phyloP scores from a whole-genome alignment of 2,329 filamentous ascomycete genomes.

The Sphaerostilbella broomeana region DNA sequence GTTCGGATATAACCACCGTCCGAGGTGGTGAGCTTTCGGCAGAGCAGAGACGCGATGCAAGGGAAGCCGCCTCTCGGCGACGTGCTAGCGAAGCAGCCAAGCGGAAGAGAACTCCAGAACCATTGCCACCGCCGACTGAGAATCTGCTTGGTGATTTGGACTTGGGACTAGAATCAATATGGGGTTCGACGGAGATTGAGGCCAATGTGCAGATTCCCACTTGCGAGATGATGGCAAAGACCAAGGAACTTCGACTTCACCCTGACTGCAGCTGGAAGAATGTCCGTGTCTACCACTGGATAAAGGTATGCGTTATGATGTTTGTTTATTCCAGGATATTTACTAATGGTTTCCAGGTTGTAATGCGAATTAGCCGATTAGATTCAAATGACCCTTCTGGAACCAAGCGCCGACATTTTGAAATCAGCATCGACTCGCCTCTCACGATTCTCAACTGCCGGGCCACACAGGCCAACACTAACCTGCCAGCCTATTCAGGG shows the following conservation, averaged over 20 bases:
- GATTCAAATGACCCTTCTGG: conserved; percentile 68
- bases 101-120: conserved; percentile 30
- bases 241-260: conserved; percentile 60
- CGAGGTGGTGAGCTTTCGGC: conserved; percentile 70
- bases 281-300: conserved; percentile 92
- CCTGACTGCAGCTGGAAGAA: conserved; percentile 93
- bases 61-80: conserved; percentile 39
- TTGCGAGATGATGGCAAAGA: conserved; percentile 76
- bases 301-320: conserved; percentile 59
- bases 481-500: conserved; percentile 68
- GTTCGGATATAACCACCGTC: conserved; percentile 68
- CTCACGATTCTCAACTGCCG: conserved; percentile 91
- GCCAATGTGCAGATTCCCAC: conserved; percentile 89
- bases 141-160: conserved; percentile 79
- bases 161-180: conserved; percentile 60
- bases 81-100: conserved; percentile 49
- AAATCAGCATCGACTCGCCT: conserved; percentile 93
- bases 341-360: conserved; percentile 52
- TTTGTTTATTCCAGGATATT: neutral
- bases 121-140: conserved; percentile 47
- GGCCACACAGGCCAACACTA: conserved; percentile 85
- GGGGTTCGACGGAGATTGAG: conserved; percentile 88
- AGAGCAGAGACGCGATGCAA: conserved; percentile 41
- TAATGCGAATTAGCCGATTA: conserved; percentile 81
- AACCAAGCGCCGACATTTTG: conserved; percentile 77